Conservation (phyloP, 2,329 filamentous ascomycete genomes). For the Gnomoniopsis smithogilvyi region DNA sequence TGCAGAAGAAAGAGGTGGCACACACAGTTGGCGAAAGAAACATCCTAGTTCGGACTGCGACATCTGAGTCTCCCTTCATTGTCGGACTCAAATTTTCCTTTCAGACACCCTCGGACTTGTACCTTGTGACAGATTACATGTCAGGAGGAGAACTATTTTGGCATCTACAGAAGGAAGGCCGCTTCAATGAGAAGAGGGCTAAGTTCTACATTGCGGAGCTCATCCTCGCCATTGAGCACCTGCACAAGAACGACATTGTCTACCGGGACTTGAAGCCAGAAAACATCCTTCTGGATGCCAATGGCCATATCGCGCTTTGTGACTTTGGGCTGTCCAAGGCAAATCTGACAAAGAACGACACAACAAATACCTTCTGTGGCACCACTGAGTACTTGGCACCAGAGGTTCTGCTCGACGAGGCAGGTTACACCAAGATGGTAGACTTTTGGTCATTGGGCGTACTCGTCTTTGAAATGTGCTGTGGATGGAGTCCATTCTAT, state of each 20-base stretch:
- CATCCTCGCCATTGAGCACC: slow-evolving; percentile 89
- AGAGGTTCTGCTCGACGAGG: slow-evolving; percentile 91
- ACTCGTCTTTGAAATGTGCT: slow-evolving; percentile 99
- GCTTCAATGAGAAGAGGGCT: slow-evolving; percentile 89
- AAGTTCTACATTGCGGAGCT: slow-evolving; percentile 99
- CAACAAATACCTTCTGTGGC: slow-evolving; percentile 97
- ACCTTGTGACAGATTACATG: slow-evolving; percentile 99
- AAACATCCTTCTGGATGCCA: slow-evolving; percentile 94
- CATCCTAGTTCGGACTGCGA: slow-evolving; percentile 93
- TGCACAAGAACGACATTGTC: slow-evolving; percentile 96
- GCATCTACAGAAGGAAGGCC: slow-evolving; percentile 95
- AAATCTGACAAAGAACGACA: slow-evolving; percentile 94
- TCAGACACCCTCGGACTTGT: slow-evolving; percentile 93
- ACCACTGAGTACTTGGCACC: slow-evolving; percentile 97
- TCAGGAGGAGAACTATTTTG: slow-evolving; percentile 97
- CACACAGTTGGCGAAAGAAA: slow-evolving; percentile 97
- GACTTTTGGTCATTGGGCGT: slow-evolving; percentile 99
- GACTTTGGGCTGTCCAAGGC: slow-evolving; percentile 98
- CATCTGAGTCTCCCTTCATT: slow-evolving; percentile 94
- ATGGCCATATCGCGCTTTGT: slow-evolving; percentile 95
- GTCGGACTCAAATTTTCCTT: slow-evolving; percentile 98
- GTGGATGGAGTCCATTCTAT: slow-evolving; percentile 98
- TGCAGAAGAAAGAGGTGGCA: slow-evolving; percentile 98
- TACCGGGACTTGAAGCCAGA: slow-evolving; percentile 97
- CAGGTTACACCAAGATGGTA: slow-evolving; percentile 99